phyloP scores from a whole-genome alignment of 768 basidiomycete species.

The Phylloporus sp. region DNA sequence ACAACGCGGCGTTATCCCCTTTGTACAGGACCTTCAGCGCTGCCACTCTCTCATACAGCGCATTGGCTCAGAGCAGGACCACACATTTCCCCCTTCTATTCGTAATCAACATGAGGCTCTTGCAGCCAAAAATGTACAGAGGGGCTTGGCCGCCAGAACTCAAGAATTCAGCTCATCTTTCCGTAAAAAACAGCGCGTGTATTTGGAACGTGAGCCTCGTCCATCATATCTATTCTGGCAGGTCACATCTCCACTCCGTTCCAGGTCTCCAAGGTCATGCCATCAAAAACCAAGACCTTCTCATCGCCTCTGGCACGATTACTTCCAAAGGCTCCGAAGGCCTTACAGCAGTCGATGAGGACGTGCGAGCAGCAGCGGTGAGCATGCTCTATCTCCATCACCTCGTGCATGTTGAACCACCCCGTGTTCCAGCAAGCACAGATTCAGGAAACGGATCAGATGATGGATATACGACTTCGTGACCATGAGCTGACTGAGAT shows the following conservation, averaged over 20 bases:
- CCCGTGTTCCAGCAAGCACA: conserved; percentile 29
- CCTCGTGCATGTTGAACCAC: conserved; percentile 10
- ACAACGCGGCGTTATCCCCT: conserved; percentile 5
- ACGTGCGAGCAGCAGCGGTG: conserved; percentile 83
- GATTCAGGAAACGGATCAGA: conserved; percentile 35
- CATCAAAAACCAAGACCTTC: conserved; percentile 92
- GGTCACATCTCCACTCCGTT: conserved; percentile 13
- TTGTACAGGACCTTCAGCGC: conserved; percentile 35
- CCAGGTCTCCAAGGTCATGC: conserved; percentile 95
- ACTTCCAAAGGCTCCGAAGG: conserved; percentile 79
- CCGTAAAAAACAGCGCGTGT: conserved; percentile 96
- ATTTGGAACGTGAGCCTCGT: conserved; percentile 86
- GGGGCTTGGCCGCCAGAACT: conserved; percentile 91
- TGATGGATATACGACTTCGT: conserved; percentile 43
- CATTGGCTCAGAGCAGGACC: conserved; percentile 56
- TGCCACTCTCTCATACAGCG: conserved; percentile 58
- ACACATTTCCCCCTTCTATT: conserved; percentile 60
- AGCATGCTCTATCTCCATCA: conserved; percentile 32
- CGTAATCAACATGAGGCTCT: conserved; percentile 49
- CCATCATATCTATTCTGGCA: background rate
- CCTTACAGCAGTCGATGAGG: conserved; percentile 84
- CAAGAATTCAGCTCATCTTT: conserved; percentile 91
- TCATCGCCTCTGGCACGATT: conserved; percentile 85
- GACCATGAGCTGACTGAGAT: conserved; percentile 82
- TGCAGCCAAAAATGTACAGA: conserved; percentile 91